A percentile compares a stretch with the other conserved stretches of the same genome.
Evolutionary conservation across 1,139 yeast genomes (phyloP).

Genomic region (Taphrina communis): DNA sequence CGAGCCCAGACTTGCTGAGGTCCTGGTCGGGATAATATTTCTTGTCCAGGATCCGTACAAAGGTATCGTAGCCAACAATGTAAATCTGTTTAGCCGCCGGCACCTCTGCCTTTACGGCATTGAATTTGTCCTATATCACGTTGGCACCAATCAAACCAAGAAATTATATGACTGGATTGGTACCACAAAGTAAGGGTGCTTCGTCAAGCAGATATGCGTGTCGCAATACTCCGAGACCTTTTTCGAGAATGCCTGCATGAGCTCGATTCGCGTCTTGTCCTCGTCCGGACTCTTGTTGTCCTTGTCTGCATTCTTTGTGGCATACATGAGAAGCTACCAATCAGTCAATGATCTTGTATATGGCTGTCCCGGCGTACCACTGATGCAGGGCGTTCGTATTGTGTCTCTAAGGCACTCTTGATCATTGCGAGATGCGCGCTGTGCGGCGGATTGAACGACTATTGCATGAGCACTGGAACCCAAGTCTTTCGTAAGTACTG

Average conservation of each 20-base stretch:
- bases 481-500: not conserved
- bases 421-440: slow-evolving; percentile 38
- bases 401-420: slow-evolving; percentile 20
- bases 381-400: slow-evolving; percentile 13
- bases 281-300: slow-evolving; percentile 25
- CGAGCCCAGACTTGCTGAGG: slow-evolving; percentile 36
- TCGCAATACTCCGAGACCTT: slow-evolving; percentile 15
- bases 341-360: not conserved
- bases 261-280: slow-evolving; percentile 12
- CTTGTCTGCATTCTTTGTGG: slow-evolving; percentile 39
- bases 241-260: slow-evolving; percentile 39
- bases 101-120: slow-evolving; percentile 12
- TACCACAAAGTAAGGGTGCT: slow-evolving; percentile 34
- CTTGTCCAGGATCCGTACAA: slow-evolving; percentile 35
- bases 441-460: slow-evolving; percentile 41
- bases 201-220: slow-evolving; percentile 35
- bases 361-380: slow-evolving; percentile 11
- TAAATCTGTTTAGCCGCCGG: slow-evolving; percentile 31
- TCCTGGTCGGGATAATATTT: slow-evolving; percentile 37
- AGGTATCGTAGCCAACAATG: slow-evolving; percentile 38
- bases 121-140: slow-evolving; percentile 28
- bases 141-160: not conserved
- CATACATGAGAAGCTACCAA: slow-evolving; percentile 31
- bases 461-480: too few relatives aligned
- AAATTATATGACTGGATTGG: not conserved